These are phyloP conservation scores for Neckera pumila DNA, from an alignment of 225 moss, liverwort and hornwort species.

Conservation along the genomic window DNA sequence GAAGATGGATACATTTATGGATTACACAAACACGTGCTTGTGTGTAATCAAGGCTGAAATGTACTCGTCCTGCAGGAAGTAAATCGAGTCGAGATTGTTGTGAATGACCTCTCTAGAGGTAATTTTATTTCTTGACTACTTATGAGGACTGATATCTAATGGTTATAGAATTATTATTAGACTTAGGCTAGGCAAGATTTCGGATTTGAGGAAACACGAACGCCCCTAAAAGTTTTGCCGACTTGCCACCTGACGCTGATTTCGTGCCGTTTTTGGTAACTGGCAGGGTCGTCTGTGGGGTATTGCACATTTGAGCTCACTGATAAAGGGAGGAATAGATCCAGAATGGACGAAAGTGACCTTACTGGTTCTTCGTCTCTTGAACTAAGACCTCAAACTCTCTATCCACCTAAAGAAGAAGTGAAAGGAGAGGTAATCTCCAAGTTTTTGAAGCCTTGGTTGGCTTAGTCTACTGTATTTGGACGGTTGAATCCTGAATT, in stretches of 20 bases:
- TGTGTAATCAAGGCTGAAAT: neutral
- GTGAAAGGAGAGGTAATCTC: constrained; percentile 27
- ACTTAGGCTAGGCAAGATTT: neutral
- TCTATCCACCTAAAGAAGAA: constrained; percentile 20
- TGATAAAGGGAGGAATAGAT: constrained; percentile 9
- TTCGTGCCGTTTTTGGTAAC: neutral
- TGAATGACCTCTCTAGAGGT: constrained; percentile 73
- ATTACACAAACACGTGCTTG: neutral
- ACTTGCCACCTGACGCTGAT: neutral
- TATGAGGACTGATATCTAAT: neutral
- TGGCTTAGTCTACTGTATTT: neutral
- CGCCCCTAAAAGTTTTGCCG: neutral
- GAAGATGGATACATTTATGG: neutral
- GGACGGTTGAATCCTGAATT: neutral
- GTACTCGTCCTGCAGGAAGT: constrained; percentile 44
- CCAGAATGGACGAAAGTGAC: neutral
- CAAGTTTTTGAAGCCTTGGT: neutral
- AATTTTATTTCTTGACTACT: neutral
- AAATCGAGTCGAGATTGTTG: constrained; percentile 51
- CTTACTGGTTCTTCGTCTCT: constrained; percentile 34
- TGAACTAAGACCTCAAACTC: constrained; percentile 31
- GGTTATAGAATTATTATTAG: neutral
- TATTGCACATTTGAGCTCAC: constrained; percentile 38
- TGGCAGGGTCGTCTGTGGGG: constrained; percentile 63
- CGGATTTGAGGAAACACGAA: neutral